These are phyloP conservation scores for Bolboschoenoplectus hybrid DNA, from an alignment of 202 grass and related monocot genomes.

Conservation along the genomic window DNA sequence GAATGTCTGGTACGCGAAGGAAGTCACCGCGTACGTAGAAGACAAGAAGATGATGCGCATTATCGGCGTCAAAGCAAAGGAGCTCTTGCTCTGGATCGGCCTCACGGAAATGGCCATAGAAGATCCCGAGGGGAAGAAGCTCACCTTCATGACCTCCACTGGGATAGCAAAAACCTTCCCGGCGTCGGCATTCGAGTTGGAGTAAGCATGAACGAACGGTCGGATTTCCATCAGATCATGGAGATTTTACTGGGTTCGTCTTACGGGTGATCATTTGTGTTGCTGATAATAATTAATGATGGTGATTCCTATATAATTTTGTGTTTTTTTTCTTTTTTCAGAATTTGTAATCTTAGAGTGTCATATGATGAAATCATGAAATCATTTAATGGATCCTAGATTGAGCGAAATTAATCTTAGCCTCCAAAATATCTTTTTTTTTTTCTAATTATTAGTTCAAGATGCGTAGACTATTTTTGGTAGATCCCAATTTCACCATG, in stretches of 20 bases:
- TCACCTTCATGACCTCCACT: slow-evolving; percentile 74
- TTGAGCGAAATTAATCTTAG: background rate
- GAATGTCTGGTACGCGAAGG: slow-evolving; percentile 72
- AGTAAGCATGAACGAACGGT: slow-evolving; percentile 15
- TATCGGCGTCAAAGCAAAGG: slow-evolving; percentile 79
- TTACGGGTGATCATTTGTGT: background rate
- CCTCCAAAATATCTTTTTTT: background rate
- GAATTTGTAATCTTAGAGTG: background rate
- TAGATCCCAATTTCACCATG: background rate
- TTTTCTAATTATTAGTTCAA: background rate
- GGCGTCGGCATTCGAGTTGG: slow-evolving; percentile 59
- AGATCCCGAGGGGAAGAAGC: slow-evolving; percentile 53
- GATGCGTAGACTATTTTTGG: background rate
- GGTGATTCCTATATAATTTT: background rate
- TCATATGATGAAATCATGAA: background rate
- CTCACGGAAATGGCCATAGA: slow-evolving; percentile 73
- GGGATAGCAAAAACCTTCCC: slow-evolving; percentile 61
- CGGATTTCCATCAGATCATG: slow-evolving; percentile 17
- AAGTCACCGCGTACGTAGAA: slow-evolving; percentile 88
- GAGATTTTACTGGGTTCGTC: background rate
- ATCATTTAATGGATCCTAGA: background rate
- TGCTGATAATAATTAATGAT: background rate
- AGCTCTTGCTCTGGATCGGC: slow-evolving; percentile 80
- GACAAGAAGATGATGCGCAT: slow-evolving; percentile 64
- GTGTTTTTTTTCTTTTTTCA: background rate